Evolutionary conservation across 805 yeast genomes (phyloP).

Genomic region (Myxozyma monticola): DNA sequence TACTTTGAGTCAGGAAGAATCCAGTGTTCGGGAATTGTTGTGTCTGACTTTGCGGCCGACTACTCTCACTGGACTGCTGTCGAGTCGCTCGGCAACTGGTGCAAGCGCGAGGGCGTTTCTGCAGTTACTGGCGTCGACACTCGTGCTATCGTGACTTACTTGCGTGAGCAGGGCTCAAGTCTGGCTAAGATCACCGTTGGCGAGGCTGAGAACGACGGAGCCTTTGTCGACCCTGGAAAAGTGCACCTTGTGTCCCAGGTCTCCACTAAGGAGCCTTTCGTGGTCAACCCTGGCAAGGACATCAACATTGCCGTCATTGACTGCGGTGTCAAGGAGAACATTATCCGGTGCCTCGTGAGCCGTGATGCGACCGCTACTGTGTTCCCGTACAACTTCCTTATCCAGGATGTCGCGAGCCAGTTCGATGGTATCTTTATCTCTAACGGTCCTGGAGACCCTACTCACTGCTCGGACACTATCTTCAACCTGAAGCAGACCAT

Average conservation of each 20-base stretch:
- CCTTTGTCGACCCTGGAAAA: slow-evolving; percentile 88
- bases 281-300: slow-evolving; percentile 53
- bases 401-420: slow-evolving; percentile 83
- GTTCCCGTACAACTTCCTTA: slow-evolving; percentile 92
- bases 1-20: slow-evolving; percentile 88
- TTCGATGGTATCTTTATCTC: slow-evolving; percentile 94
- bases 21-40: slow-evolving; percentile 95
- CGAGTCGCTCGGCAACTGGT: slow-evolving; percentile 92
- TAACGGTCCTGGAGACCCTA: slow-evolving; percentile 98
- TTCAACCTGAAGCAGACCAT: slow-evolving; percentile 70
- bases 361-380: slow-evolving; percentile 97
- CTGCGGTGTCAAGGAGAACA: slow-evolving; percentile 98
- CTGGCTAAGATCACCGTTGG: slow-evolving; percentile 87
- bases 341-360: slow-evolving; percentile 85
- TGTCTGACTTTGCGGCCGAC: slow-evolving; percentile 90
- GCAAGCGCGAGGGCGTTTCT: slow-evolving; percentile 93
- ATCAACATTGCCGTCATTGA: slow-evolving; percentile 91
- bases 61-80: slow-evolving; percentile 99
- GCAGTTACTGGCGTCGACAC: slow-evolving; percentile 98
- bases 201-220: slow-evolving; percentile 46
- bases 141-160: slow-evolving; percentile 84
- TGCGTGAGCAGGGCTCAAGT: slow-evolving; percentile 95
- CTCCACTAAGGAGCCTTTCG: slow-evolving; percentile 93
- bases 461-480: slow-evolving; percentile 80
- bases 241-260: slow-evolving; percentile 90